phyloP scores from a whole-genome alignment of 805 yeast species.

The Wickerhamomyces ciferrii region DNA sequence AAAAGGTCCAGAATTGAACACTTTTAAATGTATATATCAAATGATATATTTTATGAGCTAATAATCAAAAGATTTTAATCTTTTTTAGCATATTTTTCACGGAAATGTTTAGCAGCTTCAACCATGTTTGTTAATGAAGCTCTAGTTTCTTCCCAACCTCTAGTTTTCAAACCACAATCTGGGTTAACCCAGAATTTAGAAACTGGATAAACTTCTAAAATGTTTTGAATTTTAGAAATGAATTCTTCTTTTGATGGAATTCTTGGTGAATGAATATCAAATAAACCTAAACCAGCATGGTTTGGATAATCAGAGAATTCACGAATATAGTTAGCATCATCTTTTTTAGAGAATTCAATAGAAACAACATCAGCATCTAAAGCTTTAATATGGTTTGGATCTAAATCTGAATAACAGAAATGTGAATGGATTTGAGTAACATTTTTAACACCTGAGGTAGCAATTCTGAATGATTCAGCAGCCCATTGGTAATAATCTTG shows the following conservation, averaged over 20 bases:
- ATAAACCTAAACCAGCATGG: constrained; percentile 99
- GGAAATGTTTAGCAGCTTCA: constrained; percentile 96
- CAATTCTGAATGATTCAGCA: constrained; percentile 98
- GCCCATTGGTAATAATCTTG: constrained; percentile 97
- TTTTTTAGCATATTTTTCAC: constrained; percentile 38
- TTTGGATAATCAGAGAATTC: constrained; percentile 98
- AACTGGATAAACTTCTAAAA: constrained; percentile 95
- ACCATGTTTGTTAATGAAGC: constrained; percentile 98
- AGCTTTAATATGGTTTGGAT: constrained; percentile 99
- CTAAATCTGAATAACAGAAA: constrained; percentile 99
- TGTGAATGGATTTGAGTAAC: constrained; percentile 98
- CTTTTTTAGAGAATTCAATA: constrained; percentile 99
- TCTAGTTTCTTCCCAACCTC: constrained; percentile 98
- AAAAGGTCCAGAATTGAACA: constrained; percentile 4
- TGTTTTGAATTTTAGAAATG: constrained; percentile 87
- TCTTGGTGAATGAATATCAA: constrained; percentile 99
- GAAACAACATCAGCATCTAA: constrained; percentile 99
- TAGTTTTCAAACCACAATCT: constrained; percentile 99
- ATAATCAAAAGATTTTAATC: constrained; percentile 1
- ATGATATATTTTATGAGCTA: background rate
- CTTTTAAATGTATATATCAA: background rate
- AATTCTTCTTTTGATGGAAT: constrained; percentile 97
- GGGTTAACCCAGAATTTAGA: constrained; percentile 99
- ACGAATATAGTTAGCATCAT: constrained; percentile 95
- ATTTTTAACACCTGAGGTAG: constrained; percentile 96